Conservation (phyloP, 176 grass and related monocot species). For the Triticum urartu region DNA sequence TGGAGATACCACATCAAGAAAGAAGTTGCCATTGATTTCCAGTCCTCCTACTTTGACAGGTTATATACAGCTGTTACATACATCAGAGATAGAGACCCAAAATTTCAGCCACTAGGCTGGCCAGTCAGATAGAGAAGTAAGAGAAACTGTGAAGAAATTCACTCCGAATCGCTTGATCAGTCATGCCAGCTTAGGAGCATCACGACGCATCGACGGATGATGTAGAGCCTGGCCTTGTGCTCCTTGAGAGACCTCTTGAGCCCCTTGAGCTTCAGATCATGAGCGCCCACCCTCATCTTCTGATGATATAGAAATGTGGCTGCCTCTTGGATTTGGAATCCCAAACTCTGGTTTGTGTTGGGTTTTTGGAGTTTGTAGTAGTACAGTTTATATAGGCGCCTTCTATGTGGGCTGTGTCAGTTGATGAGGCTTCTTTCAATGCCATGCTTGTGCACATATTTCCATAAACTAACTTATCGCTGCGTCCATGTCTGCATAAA, state of each 20-base stretch:
- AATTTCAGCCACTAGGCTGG: slow-evolving; percentile 5
- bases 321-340: neutral
- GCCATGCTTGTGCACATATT: neutral
- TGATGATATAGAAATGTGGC: slow-evolving; percentile 8
- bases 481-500: slow-evolving; percentile 24
- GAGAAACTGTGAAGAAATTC: neutral
- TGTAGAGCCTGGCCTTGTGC: slow-evolving; percentile 59
- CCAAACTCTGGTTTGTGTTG: neutral
- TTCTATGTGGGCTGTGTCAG: slow-evolving; percentile 35
- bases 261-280: slow-evolving; percentile 44
- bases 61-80: slow-evolving; percentile 23
- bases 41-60: neutral
- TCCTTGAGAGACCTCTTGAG: slow-evolving; percentile 61
- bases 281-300: slow-evolving; percentile 31
- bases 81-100: slow-evolving; percentile 21
- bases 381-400: slow-evolving; percentile 37
- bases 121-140: neutral
- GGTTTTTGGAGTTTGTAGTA: neutral
- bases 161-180: slow-evolving; percentile 15
- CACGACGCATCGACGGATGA: slow-evolving; percentile 53
- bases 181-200: slow-evolving; percentile 65
- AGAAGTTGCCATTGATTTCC: slow-evolving; percentile 12
- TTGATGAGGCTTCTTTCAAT: slow-evolving; percentile 15
- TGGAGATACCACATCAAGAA: neutral
- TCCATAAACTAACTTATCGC: slow-evolving; percentile 25